Conservation (phyloP, 2,329 filamentous ascomycete species). For the Fusarium lateritium region DNA sequence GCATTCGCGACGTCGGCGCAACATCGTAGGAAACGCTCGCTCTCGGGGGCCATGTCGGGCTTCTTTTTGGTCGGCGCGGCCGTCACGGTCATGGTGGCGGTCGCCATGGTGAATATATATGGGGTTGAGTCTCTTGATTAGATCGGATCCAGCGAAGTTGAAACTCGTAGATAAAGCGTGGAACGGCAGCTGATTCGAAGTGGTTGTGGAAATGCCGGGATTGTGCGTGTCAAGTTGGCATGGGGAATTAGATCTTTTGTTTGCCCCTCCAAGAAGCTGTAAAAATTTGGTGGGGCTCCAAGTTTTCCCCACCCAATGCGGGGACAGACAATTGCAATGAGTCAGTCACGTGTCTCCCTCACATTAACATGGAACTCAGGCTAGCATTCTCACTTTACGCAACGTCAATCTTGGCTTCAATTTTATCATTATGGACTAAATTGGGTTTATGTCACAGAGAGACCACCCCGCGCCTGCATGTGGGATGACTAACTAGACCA, state of each 20-base stretch:
- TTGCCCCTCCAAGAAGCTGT: conserved; percentile 48
- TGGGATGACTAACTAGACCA: too few relatives aligned
- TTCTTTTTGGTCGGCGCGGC: conserved; percentile 78
- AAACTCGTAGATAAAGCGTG: too few relatives aligned
- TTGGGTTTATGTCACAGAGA: too few relatives aligned
- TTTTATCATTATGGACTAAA: too few relatives aligned
- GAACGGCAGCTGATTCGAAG: too few relatives aligned
- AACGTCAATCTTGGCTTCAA: too few relatives aligned
- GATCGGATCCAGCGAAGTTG: accelerated
- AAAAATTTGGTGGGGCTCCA: conserved; percentile 45
- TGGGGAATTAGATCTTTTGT: conserved; percentile 38
- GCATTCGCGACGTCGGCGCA: conserved; percentile 96
- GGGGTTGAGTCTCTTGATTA: neutral
- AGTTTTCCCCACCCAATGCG: conserved; percentile 40
- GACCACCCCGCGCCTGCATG: too few relatives aligned
- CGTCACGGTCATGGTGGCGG: conserved; percentile 76
- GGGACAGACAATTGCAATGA: conserved; percentile 36
- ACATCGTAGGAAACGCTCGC: conserved; percentile 92
- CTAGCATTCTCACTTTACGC: too few relatives aligned
- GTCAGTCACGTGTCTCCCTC: conserved; percentile 25
- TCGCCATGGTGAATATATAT: conserved; percentile 54
- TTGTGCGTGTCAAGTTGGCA: conserved; percentile 12
- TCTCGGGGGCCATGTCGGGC: conserved; percentile 87
- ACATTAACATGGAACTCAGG: too few relatives aligned
- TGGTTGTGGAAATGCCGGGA: neutral